A percentile compares a stretch with the other conserved stretches of the same genome.
Evolutionary conservation across 2,329 filamentous ascomycete species (phyloP).

Genomic region (Aureobasidium leucospermi): DNA sequence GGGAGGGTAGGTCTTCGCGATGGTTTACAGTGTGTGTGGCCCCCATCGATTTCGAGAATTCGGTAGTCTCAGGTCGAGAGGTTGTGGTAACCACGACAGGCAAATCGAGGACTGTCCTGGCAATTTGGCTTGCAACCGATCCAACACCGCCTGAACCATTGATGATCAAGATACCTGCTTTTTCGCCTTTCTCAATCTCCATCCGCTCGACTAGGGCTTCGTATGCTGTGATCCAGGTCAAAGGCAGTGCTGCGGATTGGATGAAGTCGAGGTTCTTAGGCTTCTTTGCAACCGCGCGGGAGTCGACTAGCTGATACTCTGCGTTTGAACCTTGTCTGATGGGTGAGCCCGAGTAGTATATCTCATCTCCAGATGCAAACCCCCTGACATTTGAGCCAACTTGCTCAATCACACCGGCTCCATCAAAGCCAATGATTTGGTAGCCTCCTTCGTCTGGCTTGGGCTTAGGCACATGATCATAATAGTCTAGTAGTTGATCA

Average conservation of each 20-base stretch:
- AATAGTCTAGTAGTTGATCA: slow-evolving; percentile 25
- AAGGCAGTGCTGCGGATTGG: slow-evolving; percentile 37
- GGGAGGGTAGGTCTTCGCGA: slow-evolving; percentile 32
- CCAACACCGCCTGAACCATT: slow-evolving; percentile 42
- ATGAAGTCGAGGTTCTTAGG: slow-evolving; percentile 33
- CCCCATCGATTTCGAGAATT: slow-evolving; percentile 35
- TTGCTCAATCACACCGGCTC: slow-evolving; percentile 32
- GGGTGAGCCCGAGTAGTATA: slow-evolving; percentile 37
- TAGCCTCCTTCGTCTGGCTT: slow-evolving; percentile 18
- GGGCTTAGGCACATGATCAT: slow-evolving; percentile 21
- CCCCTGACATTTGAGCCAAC: slow-evolving; percentile 26
- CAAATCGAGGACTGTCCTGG: slow-evolving; percentile 32
- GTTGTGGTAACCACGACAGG: slow-evolving; percentile 40
- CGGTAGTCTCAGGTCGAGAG: slow-evolving; percentile 33
- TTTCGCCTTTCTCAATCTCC: slow-evolving; percentile 32
- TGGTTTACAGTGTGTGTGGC: slow-evolving; percentile 40
- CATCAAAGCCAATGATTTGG: slow-evolving; percentile 40
- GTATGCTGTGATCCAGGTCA: slow-evolving; percentile 39
- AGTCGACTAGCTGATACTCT: slow-evolving; percentile 37
- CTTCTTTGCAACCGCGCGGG: slow-evolving; percentile 33
- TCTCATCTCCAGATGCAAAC: slow-evolving; percentile 37
- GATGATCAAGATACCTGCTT: slow-evolving; percentile 37
- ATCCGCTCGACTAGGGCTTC: slow-evolving; percentile 38
- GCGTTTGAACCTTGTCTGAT: slow-evolving; percentile 36
- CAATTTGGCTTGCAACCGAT: slow-evolving; percentile 39